Evolutionary conservation across 768 basidiomycete species (phyloP), one percentile per base, ranked within the genome.

Genomic region (Crucibulum laeve): DNA sequence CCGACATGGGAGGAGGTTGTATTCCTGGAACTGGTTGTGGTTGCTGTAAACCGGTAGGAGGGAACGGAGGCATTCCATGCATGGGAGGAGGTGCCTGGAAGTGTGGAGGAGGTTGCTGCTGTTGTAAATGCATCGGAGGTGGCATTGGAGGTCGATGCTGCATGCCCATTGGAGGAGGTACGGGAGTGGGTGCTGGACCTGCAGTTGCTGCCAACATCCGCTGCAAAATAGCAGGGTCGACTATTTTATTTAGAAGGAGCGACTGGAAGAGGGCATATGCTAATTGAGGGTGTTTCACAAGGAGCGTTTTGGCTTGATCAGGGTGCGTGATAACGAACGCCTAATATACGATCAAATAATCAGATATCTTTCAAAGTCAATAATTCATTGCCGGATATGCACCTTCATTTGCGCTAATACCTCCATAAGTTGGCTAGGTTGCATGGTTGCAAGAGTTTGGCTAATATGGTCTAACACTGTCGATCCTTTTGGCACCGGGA

Each of bases 401-500:
- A 94, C 96, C 84, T 98, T 98, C 87, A 95, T 94, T 63, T 96
- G 91, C n/a, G 87, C 87, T 52, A 99, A 70, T 6, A 97, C 87
- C 64, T 99, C 95, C 66, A 94, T 81, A 49, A 95, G 70, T 57
- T 95, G 90, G 26, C 70, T 74, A 0, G 91, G 90, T 42, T 80
- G 79, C 73, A 95, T 88, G 22, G 71, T 80, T 32, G 87, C 94
- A 35, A 99, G 73, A 3, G 84, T 87, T 58, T 87, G 79, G 58
- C 80, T 91, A 59, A 98, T 97, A 44, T 76, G 73, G 59, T 97
- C 94, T 45, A 89, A 71, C 6, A 87, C 68, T 14, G 77, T 82
- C 32, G 77, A 69, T 17, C 91, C 91, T 11, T 75, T 79, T 7
- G 83, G 77, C 0, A 93, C 59, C 37, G 83, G 79, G 14, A 85